phyloP scores from a whole-genome alignment of 2,329 filamentous ascomycete genomes.

The Exophiala spinifera region DNA sequence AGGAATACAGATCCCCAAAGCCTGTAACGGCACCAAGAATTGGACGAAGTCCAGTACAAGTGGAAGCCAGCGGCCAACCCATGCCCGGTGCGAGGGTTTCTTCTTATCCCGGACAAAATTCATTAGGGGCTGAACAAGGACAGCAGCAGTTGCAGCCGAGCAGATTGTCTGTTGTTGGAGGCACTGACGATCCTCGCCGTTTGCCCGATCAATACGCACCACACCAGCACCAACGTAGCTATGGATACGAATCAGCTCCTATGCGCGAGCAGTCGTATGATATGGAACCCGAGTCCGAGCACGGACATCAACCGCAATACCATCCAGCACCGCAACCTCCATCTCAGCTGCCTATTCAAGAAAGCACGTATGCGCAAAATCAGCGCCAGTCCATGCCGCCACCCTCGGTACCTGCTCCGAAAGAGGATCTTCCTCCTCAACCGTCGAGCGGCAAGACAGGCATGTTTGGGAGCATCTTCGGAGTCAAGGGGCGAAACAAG shows the following conservation, averaged over 20 bases:
- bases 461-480: slow-evolving; percentile 19
- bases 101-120: slow-evolving; percentile 6
- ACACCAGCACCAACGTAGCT: not conserved
- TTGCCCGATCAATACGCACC: not conserved
- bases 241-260: not conserved
- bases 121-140: slow-evolving; percentile 4
- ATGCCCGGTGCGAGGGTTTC: slow-evolving; percentile 16
- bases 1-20: slow-evolving; percentile 27
- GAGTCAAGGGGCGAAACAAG: slow-evolving; percentile 18
- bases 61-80: slow-evolving; percentile 16
- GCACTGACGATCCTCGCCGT: too few species aligned
- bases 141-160: not conserved
- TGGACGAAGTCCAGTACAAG: slow-evolving; percentile 16
- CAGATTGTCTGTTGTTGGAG: too few species aligned
- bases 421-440: not conserved
- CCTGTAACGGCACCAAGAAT: slow-evolving; percentile 16
- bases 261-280: slow-evolving; percentile 4
- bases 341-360: not conserved
- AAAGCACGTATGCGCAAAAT: not conserved
- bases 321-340: not conserved
- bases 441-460: slow-evolving; percentile 13
- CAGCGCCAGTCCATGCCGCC: slow-evolving; percentile 15
- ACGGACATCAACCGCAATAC: not conserved
- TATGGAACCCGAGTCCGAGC: slow-evolving; percentile 4
- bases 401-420: slow-evolving; percentile 1